Percentiles rank a stretch among this genome's conserved stretches.
Conservation (phyloP, 305 asterid genomes). For the Fraxinus velutina region DNA sequence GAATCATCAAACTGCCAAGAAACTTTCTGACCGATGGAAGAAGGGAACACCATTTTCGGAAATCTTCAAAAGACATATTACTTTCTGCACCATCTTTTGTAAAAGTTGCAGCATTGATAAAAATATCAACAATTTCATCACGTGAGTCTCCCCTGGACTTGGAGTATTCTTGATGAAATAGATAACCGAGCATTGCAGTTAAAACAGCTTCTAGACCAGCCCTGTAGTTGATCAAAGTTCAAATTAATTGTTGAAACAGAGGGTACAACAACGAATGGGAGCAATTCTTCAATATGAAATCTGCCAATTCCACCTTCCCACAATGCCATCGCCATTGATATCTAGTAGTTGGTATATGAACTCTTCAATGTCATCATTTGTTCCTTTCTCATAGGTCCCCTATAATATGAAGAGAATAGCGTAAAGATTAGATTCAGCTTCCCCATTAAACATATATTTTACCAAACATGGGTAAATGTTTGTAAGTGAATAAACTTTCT, state of each 20-base stretch:
- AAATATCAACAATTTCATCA: conserved; percentile 43
- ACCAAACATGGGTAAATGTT: background rate
- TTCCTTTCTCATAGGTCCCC: conserved; percentile 91
- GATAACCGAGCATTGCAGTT: conserved; percentile 52
- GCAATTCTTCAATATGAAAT: conserved; percentile 8
- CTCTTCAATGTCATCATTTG: conserved; percentile 78
- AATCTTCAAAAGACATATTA: conserved; percentile 65
- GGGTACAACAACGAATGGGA: background rate
- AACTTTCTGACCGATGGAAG: conserved; percentile 81
- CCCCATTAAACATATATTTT: background rate
- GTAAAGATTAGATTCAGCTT: background rate
- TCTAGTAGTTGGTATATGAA: conserved; percentile 76
- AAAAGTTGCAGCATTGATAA: conserved; percentile 50
- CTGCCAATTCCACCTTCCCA: conserved; percentile 51
- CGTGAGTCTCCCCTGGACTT: conserved; percentile 40
- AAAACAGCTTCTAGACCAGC: conserved; percentile 72
- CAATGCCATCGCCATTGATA: conserved; percentile 60
- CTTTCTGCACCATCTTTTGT: conserved; percentile 31
- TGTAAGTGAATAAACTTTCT: background rate
- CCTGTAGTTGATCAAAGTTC: conserved; percentile 42
- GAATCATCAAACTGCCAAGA: conserved; percentile 63
- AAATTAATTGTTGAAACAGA: conserved; percentile 4
- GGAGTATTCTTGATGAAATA: conserved; percentile 43
- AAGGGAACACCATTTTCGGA: conserved; percentile 70
- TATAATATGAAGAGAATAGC: conserved; percentile 31